phyloP scores from a whole-genome alignment of 768 basidiomycete genomes.

The Hypholoma fasciculare region DNA sequence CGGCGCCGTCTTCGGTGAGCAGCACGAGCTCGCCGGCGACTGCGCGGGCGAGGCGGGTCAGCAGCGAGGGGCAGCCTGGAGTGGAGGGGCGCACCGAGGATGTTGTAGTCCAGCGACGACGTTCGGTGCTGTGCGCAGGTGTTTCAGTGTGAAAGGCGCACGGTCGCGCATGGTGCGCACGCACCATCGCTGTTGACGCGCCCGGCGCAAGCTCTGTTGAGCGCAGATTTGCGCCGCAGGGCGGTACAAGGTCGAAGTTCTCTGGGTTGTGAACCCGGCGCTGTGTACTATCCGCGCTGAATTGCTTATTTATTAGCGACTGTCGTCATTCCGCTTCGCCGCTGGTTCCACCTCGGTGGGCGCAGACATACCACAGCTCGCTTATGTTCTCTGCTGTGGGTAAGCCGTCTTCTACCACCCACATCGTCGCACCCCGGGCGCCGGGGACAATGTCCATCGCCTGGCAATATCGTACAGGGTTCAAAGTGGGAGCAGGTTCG shows the following conservation, averaged over 20 bases:
- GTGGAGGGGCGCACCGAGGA: conserved; percentile 37
- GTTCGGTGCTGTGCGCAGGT: conserved; percentile 40
- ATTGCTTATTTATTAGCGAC: not conserved
- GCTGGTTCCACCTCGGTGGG: not conserved
- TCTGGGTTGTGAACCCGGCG: conserved; percentile 36
- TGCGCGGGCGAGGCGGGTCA: conserved; percentile 19
- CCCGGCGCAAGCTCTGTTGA: conserved; percentile 60
- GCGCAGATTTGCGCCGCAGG: conserved; percentile 46
- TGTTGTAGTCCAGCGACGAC: conserved; percentile 61
- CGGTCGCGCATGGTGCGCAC: conserved; percentile 6
- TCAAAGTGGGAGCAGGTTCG: not conserved
- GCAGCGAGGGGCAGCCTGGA: not conserved
- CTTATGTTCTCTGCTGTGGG: conserved; percentile 38
- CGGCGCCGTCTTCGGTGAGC: conserved; percentile 56
- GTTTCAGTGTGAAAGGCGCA: not conserved
- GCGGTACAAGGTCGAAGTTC: conserved; percentile 44
- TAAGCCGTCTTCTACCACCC: conserved; percentile 47
- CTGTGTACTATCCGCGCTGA: conserved; percentile 52
- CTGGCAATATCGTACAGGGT: conserved; percentile 16
- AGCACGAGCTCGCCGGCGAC: conserved; percentile 56
- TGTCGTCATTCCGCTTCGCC: no score
- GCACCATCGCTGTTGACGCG: conserved; percentile 47
- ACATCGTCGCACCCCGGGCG: conserved; percentile 38
- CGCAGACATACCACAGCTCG: not conserved
- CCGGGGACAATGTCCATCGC: conserved; percentile 35